These are phyloP conservation scores for Hanseniaspora meyeri DNA, from an alignment of 805 yeast genomes.

Conservation along the genomic window DNA sequence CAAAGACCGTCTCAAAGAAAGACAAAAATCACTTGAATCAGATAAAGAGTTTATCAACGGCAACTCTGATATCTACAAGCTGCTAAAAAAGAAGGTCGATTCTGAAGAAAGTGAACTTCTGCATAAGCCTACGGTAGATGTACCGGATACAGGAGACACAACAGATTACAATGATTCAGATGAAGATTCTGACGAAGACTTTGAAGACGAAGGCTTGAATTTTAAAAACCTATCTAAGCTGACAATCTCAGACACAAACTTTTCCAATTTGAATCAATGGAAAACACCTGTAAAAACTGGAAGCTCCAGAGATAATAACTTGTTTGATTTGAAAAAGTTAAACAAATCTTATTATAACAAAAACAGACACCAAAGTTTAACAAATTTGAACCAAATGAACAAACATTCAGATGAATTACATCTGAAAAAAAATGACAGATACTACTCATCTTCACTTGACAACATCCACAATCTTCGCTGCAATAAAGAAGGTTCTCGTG, in stretches of 20 bases:
- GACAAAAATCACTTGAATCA: background rate
- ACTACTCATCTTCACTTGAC: background rate
- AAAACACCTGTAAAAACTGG: background rate
- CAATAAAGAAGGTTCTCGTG: background rate
- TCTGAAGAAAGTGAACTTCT: background rate
- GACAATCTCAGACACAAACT: background rate
- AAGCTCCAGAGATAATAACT: background rate
- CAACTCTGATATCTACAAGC: background rate
- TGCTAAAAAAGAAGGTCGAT: background rate
- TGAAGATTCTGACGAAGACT: background rate
- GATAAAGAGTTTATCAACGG: background rate
- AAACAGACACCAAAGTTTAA: background rate
- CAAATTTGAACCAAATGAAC: background rate
- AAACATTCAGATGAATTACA: background rate
- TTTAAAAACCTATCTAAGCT: background rate
- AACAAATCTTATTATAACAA: background rate
- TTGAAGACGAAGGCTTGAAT: constrained; percentile 9
- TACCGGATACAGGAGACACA: background rate
- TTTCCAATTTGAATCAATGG: background rate
- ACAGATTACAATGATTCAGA: background rate
- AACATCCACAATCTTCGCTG: background rate
- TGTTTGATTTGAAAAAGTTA: constrained; percentile 1
- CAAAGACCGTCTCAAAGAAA: background rate
- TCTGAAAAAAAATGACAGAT: background rate
- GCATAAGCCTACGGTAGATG: background rate